Base-by-base conservation (phyloP, 192 early-diverging fungal genomes). In the Entomortierella lignicola region DNA sequence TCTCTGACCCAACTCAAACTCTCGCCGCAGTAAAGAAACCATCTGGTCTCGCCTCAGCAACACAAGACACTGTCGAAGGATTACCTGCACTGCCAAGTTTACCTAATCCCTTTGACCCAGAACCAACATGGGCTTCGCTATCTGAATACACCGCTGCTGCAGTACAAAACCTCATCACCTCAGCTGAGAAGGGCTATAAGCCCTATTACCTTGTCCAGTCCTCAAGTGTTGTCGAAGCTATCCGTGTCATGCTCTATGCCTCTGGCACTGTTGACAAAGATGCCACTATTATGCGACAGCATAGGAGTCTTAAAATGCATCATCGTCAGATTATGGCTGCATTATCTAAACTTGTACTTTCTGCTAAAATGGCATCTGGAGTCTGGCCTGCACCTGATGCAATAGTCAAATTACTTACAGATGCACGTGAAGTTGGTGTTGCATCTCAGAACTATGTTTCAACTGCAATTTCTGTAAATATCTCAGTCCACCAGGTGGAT, bases 331-430 rank as follows among this genome's bases (percentile, higher is more conserved):
- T 99, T 31, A 91, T 94, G 80, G 90, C 89, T 23, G 83, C 91
- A 5, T 71, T 97, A 17, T 94, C 94, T 25, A 96, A 96, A 56
- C 84, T 98, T 60, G 86, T 92, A 21, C 81, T 98, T 25, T 89
- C 93, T 21, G 90, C 94, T 30, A 95, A 93, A 66, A 85, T 91
- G 32, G 94, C 92, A 0, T 83, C 92, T 6, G 92, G 92, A n/a
- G 88, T 96, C 30, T 96, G 95, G 95, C 95, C 95, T 37, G 92
- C 92, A 18, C 89, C 94, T 0, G 94, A 96, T 72, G 89, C 94
- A 8, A 85, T 89, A 26, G 59, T 73, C 25, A 92, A 91, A 10
- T 89, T 97, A 72, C 89, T 92, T 48, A 67, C 82, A 7, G 91
- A 93, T 60, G 86, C 91, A 8, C 87, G 85, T 50, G 95, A 96